Evolutionary conservation across 495 filamentous ascomycete species (phyloP).

Genomic region (Penicillium pancosmium): DNA sequence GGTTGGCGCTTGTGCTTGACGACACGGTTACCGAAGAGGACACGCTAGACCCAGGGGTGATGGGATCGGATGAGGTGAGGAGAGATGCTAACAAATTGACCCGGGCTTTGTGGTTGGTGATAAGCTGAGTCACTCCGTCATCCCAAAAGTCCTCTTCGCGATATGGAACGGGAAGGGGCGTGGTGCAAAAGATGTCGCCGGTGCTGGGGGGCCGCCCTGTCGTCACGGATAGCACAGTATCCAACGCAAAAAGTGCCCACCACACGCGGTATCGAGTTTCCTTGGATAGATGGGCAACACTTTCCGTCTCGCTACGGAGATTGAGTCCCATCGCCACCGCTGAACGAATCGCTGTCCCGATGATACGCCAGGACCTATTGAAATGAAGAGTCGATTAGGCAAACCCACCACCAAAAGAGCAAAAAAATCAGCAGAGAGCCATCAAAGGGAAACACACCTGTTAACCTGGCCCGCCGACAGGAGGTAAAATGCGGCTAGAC

Average conservation of each 20-base stretch:
- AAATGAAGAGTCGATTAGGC: constrained; percentile 1
- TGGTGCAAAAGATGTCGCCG: constrained; percentile 54
- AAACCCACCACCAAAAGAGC: background rate
- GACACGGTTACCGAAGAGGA: background rate
- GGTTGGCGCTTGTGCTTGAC: constrained; percentile 9
- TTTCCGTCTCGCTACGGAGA: constrained; percentile 57
- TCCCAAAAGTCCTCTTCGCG: constrained; percentile 51
- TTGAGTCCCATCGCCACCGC: constrained; percentile 63
- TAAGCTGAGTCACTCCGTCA: constrained; percentile 31
- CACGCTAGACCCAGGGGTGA: constrained; percentile 7
- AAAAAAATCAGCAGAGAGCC: background rate
- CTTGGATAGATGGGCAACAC: constrained; percentile 50
- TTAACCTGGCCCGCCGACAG: constrained; percentile 61
- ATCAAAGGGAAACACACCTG: constrained; percentile 41
- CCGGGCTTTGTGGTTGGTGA: constrained; percentile 33
- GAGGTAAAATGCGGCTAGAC: constrained; percentile 61
- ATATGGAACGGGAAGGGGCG: constrained; percentile 55
- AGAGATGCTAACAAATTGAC: constrained; percentile 21
- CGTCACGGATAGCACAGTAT: constrained; percentile 58
- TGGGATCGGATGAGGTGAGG: constrained; percentile 12
- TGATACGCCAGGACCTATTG: constrained; percentile 58
- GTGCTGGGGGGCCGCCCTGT: constrained; percentile 62
- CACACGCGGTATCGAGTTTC: constrained; percentile 44
- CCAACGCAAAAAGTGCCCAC: constrained; percentile 63
- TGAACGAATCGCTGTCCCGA: constrained; percentile 60